phyloP scores from a whole-genome alignment of 495 filamentous ascomycete genomes.

The Penicillium simplicissimum region DNA sequence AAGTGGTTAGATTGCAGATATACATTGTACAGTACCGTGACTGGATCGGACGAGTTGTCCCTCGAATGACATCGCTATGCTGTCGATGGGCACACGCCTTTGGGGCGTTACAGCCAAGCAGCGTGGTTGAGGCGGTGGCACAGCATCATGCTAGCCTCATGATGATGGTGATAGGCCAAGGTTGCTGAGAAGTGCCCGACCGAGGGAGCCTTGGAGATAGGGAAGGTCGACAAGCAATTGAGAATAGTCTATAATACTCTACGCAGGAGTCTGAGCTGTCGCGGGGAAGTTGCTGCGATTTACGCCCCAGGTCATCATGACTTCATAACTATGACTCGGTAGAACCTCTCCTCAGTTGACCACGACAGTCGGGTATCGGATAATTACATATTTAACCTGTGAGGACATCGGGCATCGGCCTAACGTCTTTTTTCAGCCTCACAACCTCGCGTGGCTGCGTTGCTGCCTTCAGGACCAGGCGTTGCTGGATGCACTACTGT shows the following conservation, averaged over 20 bases:
- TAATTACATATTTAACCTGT: no score
- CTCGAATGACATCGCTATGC: conserved; percentile 21
- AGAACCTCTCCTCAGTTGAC: neutral
- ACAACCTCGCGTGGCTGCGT: neutral
- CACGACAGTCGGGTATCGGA: neutral
- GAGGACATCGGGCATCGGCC: neutral
- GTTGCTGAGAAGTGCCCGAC: neutral
- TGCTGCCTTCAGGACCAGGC: neutral
- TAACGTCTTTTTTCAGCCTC: conserved; percentile 18
- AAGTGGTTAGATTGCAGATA: neutral
- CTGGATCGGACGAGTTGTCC: neutral
- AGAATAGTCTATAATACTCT: neutral
- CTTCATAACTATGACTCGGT: conserved; percentile 19
- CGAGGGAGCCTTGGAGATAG: neutral
- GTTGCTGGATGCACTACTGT: neutral
- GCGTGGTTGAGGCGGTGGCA: conserved; percentile 12
- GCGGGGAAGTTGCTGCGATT: neutral
- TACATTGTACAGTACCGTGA: neutral
- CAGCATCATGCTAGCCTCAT: conserved; percentile 29
- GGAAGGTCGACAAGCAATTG: neutral
- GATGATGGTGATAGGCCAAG: conserved; percentile 8
- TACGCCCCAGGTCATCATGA: conserved; percentile 21
- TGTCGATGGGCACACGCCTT: conserved; percentile 7
- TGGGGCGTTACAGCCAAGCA: neutral
- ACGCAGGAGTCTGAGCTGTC: neutral